These are phyloP conservation scores for Pulveroboletus frians DNA, from an alignment of 768 basidiomycete genomes.

Conservation along the genomic window DNA sequence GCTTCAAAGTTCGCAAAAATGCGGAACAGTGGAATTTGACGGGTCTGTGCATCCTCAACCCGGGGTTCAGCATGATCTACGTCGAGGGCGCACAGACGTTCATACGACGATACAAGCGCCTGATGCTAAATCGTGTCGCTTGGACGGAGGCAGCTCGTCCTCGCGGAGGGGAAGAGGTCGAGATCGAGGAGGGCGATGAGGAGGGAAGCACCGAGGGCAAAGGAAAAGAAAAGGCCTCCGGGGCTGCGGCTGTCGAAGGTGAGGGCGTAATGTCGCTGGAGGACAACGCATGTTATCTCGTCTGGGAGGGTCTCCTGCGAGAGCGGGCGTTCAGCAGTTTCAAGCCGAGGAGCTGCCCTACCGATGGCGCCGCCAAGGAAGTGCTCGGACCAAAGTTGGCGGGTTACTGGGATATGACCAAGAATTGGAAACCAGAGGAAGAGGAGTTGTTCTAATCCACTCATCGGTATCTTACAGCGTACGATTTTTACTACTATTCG, in stretches of 20 bases:
- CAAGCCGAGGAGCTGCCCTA: conserved; percentile 76
- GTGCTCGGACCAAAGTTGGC: conserved; percentile 77
- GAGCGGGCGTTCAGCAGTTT: conserved; percentile 79
- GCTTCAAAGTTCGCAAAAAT: conserved; percentile 95
- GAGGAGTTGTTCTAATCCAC: conserved; percentile 58
- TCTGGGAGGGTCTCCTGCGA: conserved; percentile 89
- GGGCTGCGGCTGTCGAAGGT: conserved; percentile 13
- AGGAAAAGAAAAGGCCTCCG: conserved; percentile 33
- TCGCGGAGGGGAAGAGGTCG: conserved; percentile 67
- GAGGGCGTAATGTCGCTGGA: conserved; percentile 48
- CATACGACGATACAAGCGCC: conserved; percentile 78
- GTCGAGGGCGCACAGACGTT: conserved; percentile 89
- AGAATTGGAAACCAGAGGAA: conserved; percentile 83
- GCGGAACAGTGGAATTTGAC: conserved; percentile 87
- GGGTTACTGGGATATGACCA: conserved; percentile 93
- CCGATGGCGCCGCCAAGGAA: conserved; percentile 83
- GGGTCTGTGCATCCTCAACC: conserved; percentile 88
- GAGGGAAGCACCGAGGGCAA: conserved; percentile 33
- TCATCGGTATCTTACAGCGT: background rate
- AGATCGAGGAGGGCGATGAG: conserved; percentile 49
- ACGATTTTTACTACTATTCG: background rate
- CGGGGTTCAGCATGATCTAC: conserved; percentile 84
- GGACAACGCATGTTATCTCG: conserved; percentile 81
- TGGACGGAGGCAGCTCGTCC: conserved; percentile 93
- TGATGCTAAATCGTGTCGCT: conserved; percentile 82